phyloP scores from a whole-genome alignment of 1,284 basidiomycete genomes.

The Malassezia yamatoensis region DNA sequence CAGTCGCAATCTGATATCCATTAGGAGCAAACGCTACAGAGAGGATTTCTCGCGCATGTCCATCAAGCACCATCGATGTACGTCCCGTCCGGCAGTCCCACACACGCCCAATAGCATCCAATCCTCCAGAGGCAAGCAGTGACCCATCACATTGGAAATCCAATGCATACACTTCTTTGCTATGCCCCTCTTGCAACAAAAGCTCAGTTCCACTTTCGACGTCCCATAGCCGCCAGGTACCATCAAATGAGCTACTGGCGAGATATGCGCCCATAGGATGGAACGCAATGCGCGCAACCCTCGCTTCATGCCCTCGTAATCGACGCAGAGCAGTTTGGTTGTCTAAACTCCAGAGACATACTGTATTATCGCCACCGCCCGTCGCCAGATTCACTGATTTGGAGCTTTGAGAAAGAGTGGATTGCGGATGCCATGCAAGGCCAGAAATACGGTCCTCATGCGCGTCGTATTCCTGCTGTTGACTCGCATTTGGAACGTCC shows the following conservation, averaged over 20 bases:
- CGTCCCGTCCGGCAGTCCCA: constrained; percentile 93
- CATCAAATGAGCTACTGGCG: constrained; percentile 90
- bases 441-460: constrained; percentile 87
- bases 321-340: constrained; percentile 71
- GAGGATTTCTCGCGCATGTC: constrained; percentile 87
- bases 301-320: constrained; percentile 75
- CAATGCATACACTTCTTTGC: constrained; percentile 87
- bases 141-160: constrained; percentile 94
- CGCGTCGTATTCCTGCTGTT: constrained; percentile 2
- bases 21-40: constrained; percentile 88
- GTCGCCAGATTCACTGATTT: constrained; percentile 74
- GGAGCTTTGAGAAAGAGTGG: constrained; percentile 66
- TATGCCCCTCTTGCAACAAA: constrained; percentile 88
- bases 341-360: constrained; percentile 64
- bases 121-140: constrained; percentile 79
- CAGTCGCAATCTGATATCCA: constrained; percentile 92
- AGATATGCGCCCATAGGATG: constrained; percentile 88
- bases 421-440: constrained; percentile 91
- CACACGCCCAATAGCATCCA: constrained; percentile 90
- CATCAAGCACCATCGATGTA: constrained; percentile 95
- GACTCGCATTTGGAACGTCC: constrained; percentile 65
- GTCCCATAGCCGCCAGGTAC: constrained; percentile 98
- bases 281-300: constrained; percentile 86
- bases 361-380: constrained; percentile 73
- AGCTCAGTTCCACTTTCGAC: constrained; percentile 69